Evolutionary conservation across 2,329 filamentous ascomycete species (phyloP).

Genomic region (Shiraia bambusicola): DNA sequence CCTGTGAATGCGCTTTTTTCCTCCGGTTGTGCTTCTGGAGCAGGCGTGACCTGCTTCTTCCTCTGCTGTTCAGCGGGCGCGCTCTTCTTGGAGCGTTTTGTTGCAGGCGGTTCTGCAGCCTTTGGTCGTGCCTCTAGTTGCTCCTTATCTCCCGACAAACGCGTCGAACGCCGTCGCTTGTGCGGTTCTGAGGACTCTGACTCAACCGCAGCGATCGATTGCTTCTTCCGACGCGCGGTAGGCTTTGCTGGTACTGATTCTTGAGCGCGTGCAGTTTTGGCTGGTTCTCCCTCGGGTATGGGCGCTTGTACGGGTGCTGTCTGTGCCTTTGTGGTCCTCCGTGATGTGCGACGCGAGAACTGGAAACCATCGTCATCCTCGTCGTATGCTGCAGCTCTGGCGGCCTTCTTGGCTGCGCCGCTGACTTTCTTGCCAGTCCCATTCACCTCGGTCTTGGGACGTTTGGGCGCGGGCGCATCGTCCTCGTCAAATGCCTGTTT

Average conservation of each 20-base stretch:
- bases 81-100: constrained; percentile 38
- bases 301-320: constrained; percentile 28
- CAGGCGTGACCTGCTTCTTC: constrained; percentile 34
- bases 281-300: constrained; percentile 31
- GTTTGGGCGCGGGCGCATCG: constrained; percentile 49
- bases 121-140: constrained; percentile 31
- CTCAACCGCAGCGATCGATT: constrained; percentile 23
- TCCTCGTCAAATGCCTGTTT: constrained; percentile 49
- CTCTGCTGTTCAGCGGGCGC: constrained; percentile 30
- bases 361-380: constrained; percentile 53
- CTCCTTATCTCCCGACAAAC: constrained; percentile 49
- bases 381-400: constrained; percentile 47
- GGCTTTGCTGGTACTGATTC: constrained; percentile 13
- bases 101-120: constrained; percentile 24
- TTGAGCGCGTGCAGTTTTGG: constrained; percentile 21
- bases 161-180: constrained; percentile 48
- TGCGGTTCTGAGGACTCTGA: constrained; percentile 27
- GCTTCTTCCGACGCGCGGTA: constrained; percentile 34
- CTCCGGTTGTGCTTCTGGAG: constrained; percentile 25
- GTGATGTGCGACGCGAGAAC: constrained; percentile 47
- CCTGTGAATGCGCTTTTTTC: constrained; percentile 23
- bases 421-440: constrained; percentile 41
- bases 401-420: constrained; percentile 39
- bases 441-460: constrained; percentile 43
- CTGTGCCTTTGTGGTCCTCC: constrained; percentile 41